Base-by-base conservation (phyloP, 2,329 filamentous ascomycete genomes). In the Aspergillus amoenus region DNA sequence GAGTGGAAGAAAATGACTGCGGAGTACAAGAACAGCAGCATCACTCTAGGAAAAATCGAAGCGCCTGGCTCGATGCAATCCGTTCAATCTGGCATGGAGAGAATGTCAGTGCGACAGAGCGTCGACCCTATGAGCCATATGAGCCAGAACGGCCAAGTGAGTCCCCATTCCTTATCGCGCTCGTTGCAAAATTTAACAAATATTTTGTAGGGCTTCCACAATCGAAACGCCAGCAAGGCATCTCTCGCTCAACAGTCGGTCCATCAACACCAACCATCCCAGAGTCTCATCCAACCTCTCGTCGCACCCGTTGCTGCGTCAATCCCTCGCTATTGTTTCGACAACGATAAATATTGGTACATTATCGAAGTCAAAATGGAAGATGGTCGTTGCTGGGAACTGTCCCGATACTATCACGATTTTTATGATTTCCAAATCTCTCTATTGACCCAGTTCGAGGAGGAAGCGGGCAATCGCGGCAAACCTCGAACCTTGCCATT, bases 1-100 rank as follows among this genome's bases (percentile, higher is more conserved):
- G 94, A 99, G 69, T 99, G 94, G 94, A 99, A 99, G 81, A 96
- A 95, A 78, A 97, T 97, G 91, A 93, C 94, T 0, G 93, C 93
- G 55, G 93, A 97, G 63, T 99, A 99, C 78, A 99, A 99, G 81
- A 97, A 97, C 73, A 96, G 93, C 73, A 97, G 94, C 76, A 97
- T 99, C 71, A 93, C 93, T 0, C 80, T 99, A 42, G 94, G 94
- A 64, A 96, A 93, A 76, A 93, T 95, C 65, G 91, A 93, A 56
- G 72, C 62, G 48, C 56, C 51, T 34, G 64, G 63, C 11, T 78
- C 60, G 6, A 61, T 83, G 64, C 82, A 84, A 64, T 79, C 82
- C 12, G 78, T 93, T 67, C 88, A 88, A 57, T 83, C 88, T 63
- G 83, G 84, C 52, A 87, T 91, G 83, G 86, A 92, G 66, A 84